Conservation (phyloP, 2,329 filamentous ascomycete species). For the Penicillium thymicola region DNA sequence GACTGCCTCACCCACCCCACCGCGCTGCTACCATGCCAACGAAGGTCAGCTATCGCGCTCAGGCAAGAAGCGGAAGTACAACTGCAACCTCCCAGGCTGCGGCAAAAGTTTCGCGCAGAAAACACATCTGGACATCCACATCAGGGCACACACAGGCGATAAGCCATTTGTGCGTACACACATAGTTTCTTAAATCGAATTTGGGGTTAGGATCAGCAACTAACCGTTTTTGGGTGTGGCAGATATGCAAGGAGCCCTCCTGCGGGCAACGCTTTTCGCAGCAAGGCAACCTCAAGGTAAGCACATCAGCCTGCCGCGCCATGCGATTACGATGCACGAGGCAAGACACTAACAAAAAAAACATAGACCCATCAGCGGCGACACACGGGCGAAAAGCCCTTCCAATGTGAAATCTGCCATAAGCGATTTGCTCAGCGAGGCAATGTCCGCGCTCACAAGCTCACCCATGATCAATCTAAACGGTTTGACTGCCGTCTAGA, state of each 20-base stretch:
- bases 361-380: conserved; percentile 75
- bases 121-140: conserved; percentile 89
- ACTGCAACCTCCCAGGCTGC: conserved; percentile 71
- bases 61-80: conserved; percentile 60
- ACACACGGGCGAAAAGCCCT: conserved; percentile 84
- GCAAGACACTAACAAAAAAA: conserved; percentile 2
- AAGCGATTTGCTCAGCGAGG: conserved; percentile 83
- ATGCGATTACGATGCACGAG: not conserved
- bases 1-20: conserved; percentile 4
- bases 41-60: conserved; percentile 36
- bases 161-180: conserved; percentile 74
- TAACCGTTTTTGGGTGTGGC: conserved; percentile 6
- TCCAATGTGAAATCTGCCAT: conserved; percentile 72
- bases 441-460: conserved; percentile 79
- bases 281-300: conserved; percentile 81
- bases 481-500: conserved; percentile 79
- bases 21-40: conserved; percentile 25
- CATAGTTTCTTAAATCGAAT: not conserved
- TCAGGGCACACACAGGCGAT: conserved; percentile 79
- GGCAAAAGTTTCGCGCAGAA: conserved; percentile 83
- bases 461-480: conserved; percentile 73
- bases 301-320: conserved; percentile 18
- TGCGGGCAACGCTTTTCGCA: conserved; percentile 85
- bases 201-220: not conserved
- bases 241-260: conserved; percentile 66